phyloP scores from a whole-genome alignment of 1,284 basidiomycete genomes.

The Naganishia sp. region DNA sequence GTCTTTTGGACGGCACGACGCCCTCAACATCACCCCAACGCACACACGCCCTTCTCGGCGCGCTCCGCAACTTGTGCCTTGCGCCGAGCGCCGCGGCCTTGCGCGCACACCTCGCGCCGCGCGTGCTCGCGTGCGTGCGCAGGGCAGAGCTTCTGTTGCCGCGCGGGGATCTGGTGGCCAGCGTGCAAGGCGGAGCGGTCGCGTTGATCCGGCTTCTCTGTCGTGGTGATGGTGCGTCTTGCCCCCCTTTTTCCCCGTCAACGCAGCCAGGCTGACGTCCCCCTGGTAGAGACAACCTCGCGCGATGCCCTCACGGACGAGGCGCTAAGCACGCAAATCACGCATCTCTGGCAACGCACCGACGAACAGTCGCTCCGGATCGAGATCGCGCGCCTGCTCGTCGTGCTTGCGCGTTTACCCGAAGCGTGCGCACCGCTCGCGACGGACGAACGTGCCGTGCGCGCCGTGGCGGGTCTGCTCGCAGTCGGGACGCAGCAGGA shows the following conservation, averaged over 20 bases:
- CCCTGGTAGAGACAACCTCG: constrained; percentile 63
- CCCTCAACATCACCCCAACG: constrained; percentile 64
- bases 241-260: not conserved
- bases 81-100: constrained; percentile 45
- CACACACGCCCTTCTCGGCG: constrained; percentile 78
- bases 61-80: constrained; percentile 82
- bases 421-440: not conserved
- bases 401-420: constrained; percentile 71
- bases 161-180: constrained; percentile 69
- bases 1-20: constrained; percentile 1
- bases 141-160: constrained; percentile 56
- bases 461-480: not conserved
- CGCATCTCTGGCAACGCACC: constrained; percentile 73
- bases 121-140: not conserved
- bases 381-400: constrained; percentile 84
- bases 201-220: constrained; percentile 87
- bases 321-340: constrained; percentile 66
- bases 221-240: constrained; percentile 65
- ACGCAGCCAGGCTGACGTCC: not conserved
- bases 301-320: constrained; percentile 40
- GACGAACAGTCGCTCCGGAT: constrained; percentile 80
- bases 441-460: not conserved
- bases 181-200: constrained; percentile 83
- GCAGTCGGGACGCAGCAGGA: constrained; percentile 8
- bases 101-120: not conserved